A percentile compares a stretch with the other conserved stretches of the same genome.
These are phyloP conservation scores for Dioszegia crocea DNA, from an alignment of 768 basidiomycete genomes.

Conservation along the genomic window DNA sequence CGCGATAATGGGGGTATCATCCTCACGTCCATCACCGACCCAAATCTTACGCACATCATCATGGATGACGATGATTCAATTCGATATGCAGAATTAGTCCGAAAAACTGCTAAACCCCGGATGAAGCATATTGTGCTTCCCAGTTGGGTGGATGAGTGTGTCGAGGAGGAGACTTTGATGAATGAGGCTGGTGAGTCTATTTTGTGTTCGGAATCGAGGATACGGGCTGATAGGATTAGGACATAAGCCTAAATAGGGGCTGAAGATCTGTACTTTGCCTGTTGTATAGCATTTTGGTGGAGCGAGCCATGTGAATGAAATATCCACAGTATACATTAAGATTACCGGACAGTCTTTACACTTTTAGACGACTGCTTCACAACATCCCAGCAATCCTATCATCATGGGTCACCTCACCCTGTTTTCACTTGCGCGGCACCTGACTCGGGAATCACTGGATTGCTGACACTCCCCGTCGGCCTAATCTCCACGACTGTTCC, in stretches of 20 bases:
- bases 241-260: constrained; percentile 5
- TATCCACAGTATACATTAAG: too few relatives aligned
- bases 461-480: too few relatives aligned
- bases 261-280: background rate
- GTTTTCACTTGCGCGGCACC: too few relatives aligned
- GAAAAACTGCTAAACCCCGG: constrained; percentile 73
- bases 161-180: constrained; percentile 77
- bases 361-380: too few relatives aligned
- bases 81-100: constrained; percentile 66
- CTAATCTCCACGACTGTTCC: too few relatives aligned
- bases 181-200: constrained; percentile 77
- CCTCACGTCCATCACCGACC: constrained; percentile 61
- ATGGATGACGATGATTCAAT: constrained; percentile 76
- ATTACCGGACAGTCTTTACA: too few relatives aligned
- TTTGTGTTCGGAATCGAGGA: too few relatives aligned
- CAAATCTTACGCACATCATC: constrained; percentile 80
- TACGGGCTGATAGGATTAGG: background rate
- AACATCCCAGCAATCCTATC: too few relatives aligned
- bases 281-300: background rate
- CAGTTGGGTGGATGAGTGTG: constrained; percentile 70
- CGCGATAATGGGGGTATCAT: constrained; percentile 68
- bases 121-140: constrained; percentile 70
- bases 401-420: too few relatives aligned
- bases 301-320: too few relatives aligned
- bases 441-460: too few relatives aligned